A percentile compares a stretch with the other conserved stretches of the same genome.
These are phyloP conservation scores for Talaromyces albobiverticillius DNA, from an alignment of 2,329 filamentous ascomycete genomes.

Conservation along the genomic window DNA sequence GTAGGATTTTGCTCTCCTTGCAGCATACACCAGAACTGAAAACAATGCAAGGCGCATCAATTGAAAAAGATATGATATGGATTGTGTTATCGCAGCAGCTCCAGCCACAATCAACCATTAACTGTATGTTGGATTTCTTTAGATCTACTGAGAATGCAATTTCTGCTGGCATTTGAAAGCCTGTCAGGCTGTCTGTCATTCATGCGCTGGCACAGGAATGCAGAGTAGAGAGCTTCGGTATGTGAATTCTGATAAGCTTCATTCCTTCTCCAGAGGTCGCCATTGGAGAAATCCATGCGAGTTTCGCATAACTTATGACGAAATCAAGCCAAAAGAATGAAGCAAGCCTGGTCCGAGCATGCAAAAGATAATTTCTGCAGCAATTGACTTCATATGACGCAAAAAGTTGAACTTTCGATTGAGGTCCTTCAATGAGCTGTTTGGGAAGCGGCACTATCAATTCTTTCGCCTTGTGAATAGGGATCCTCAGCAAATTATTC, in stretches of 20 bases:
- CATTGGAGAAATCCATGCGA: neutral
- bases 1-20: slow-evolving; percentile 1
- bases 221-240: neutral
- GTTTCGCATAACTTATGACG: neutral
- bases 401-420: too few relatives aligned
- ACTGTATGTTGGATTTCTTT: too few relatives aligned
- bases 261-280: neutral
- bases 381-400: too few relatives aligned
- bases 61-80: too few relatives aligned
- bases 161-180: too few relatives aligned
- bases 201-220: slow-evolving; percentile 3
- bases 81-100: too few relatives aligned
- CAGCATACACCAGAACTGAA: neutral
- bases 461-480: too few relatives aligned
- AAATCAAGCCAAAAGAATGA: neutral
- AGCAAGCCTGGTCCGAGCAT: neutral
- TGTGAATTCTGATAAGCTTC: neutral
- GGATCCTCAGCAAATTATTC: too few relatives aligned
- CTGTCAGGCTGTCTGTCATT: neutral
- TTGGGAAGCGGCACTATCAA: too few relatives aligned
- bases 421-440: too few relatives aligned
- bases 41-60: slow-evolving; percentile 5
- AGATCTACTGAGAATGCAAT: too few relatives aligned
- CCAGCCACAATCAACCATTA: too few relatives aligned
- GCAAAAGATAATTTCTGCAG: neutral